These are phyloP conservation scores for Arxiozyma telluris DNA, from an alignment of 1,139 yeast species.

Conservation along the genomic window DNA sequence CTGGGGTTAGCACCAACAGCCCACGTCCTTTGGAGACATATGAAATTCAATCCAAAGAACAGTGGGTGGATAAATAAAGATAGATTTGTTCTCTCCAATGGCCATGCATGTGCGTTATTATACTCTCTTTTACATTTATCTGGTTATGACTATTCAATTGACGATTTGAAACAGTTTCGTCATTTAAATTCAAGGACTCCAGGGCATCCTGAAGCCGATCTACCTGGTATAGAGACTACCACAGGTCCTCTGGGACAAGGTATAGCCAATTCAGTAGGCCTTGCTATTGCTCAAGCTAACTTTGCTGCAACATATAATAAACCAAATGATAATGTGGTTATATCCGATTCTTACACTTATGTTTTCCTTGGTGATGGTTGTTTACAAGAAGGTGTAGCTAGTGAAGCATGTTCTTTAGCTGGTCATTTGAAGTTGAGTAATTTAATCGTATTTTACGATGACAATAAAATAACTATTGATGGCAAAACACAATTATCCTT, in stretches of 20 bases:
- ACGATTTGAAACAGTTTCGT: conserved; percentile 87
- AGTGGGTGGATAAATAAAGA: conserved; percentile 93
- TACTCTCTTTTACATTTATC: conserved; percentile 79
- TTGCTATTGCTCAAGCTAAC: conserved; percentile 91
- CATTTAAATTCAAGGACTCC: conserved; percentile 88
- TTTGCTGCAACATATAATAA: conserved; percentile 90
- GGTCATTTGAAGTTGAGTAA: conserved; percentile 94
- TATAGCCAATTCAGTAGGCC: conserved; percentile 91
- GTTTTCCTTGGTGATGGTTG: conserved; percentile 95
- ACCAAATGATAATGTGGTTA: conserved; percentile 48
- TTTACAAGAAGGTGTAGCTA: conserved; percentile 95
- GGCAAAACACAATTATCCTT: conserved; percentile 87
- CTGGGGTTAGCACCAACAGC: conserved; percentile 93
- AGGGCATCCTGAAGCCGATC: conserved; percentile 86
- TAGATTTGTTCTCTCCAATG: conserved; percentile 90
- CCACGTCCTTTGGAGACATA: conserved; percentile 63
- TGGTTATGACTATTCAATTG: conserved; percentile 75
- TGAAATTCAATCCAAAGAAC: conserved; percentile 85
- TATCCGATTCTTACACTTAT: conserved; percentile 72
- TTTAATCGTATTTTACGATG: conserved; percentile 94
- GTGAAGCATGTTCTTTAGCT: conserved; percentile 91
- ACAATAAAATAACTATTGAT: conserved; percentile 94
- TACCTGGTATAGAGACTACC: conserved; percentile 92
- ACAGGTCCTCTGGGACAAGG: conserved; percentile 99
- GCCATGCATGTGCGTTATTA: conserved; percentile 91